A percentile compares a stretch with the other conserved stretches of the same genome.
These are phyloP conservation scores for Acidomyces sp. DNA, from an alignment of 495 filamentous ascomycete species.

Conservation along the genomic window DNA sequence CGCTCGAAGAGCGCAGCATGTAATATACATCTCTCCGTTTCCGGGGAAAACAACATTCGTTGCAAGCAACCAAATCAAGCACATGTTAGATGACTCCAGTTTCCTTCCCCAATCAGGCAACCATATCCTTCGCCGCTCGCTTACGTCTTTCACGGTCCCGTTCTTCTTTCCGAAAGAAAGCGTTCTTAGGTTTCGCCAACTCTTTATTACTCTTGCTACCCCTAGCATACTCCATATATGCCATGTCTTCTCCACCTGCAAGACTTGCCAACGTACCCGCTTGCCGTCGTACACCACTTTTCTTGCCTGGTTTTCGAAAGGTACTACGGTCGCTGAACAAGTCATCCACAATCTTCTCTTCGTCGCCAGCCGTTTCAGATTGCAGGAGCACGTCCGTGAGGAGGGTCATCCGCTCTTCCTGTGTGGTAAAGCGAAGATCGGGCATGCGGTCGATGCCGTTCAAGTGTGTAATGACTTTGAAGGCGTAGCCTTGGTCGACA, in stretches of 20 bases:
- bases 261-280: conserved; percentile 77
- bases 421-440: conserved; percentile 65
- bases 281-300: conserved; percentile 50
- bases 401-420: conserved; percentile 73
- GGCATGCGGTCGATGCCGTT: conserved; percentile 77
- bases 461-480: conserved; percentile 97
- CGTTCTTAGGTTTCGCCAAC: conserved; percentile 52
- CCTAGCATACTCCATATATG: conserved; percentile 78
- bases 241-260: conserved; percentile 88
- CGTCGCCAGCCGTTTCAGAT: conserved; percentile 65
- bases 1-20: no score
- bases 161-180: conserved; percentile 70
- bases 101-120: no score
- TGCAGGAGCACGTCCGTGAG: conserved; percentile 86
- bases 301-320: conserved; percentile 26
- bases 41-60: no score
- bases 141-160: conserved; percentile 57
- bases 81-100: no score
- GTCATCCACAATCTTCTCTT: conserved; percentile 69
- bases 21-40: no score
- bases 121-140: conserved; percentile 24
- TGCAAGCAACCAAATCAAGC: no score
- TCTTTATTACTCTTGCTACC: conserved; percentile 54
- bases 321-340: conserved; percentile 52
- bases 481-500: conserved; percentile 96